These are phyloP conservation scores for Fagopyrum tataricum DNA, from an alignment of 148 eudicot genomes.

Conservation along the genomic window DNA sequence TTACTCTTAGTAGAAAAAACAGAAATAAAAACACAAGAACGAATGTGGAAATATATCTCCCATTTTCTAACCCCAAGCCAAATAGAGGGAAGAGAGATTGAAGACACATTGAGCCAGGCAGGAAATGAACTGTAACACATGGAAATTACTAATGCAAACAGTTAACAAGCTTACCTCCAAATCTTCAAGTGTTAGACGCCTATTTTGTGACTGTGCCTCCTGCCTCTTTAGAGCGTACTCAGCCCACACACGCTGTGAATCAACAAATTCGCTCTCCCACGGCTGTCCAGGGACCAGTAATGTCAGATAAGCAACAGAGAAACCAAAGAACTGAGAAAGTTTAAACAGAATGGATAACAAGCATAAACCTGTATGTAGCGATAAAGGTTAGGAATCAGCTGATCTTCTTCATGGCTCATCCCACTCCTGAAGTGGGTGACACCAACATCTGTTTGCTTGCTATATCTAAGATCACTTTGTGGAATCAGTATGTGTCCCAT, in stretches of 20 bases:
- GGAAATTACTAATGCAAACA: neutral
- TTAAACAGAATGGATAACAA: neutral
- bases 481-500: constrained; percentile 99
- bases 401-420: constrained; percentile 99
- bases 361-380: constrained; percentile 69
- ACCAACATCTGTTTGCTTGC: constrained; percentile 98
- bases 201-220: constrained; percentile 97
- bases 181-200: constrained; percentile 95
- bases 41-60: no score
- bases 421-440: constrained; percentile 99
- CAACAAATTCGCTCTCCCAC: constrained; percentile 99
- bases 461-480: constrained; percentile 95
- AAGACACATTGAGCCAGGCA: neutral
- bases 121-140: neutral
- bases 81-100: no score
- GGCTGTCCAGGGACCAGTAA: constrained; percentile 43
- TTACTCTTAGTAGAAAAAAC: no score
- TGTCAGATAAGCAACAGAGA: neutral
- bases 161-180: constrained; percentile 43
- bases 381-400: constrained; percentile 95
- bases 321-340: neutral
- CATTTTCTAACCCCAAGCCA: no score
- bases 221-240: constrained; percentile 97
- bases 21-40: no score
- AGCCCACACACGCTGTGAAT: constrained; percentile 98